Evolutionary conservation across 108 stramenopile species (phyloP).

Genomic region (Stephanodiscus minutulus): DNA sequence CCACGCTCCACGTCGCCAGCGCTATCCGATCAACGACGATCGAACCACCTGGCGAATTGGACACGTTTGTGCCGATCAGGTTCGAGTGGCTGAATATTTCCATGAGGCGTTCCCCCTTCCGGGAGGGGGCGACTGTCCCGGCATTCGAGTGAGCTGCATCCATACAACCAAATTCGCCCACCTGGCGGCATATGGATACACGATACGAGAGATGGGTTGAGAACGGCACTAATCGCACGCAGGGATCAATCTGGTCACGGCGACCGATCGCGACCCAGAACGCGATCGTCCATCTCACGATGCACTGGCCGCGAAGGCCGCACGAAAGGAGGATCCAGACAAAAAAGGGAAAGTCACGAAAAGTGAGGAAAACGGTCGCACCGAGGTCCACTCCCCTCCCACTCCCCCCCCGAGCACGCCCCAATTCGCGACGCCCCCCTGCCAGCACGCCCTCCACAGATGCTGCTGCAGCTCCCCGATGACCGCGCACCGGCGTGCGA

Average conservation of each 20-base stretch:
- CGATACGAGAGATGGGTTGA: neutral
- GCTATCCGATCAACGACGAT: slow-evolving; percentile 73
- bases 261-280: neutral
- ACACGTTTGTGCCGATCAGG: slow-evolving; percentile 41
- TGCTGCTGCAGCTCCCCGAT: slow-evolving; percentile 88
- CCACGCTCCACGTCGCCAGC: slow-evolving; percentile 80
- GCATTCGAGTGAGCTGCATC: neutral
- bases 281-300: slow-evolving; percentile 26
- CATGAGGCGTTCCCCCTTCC: slow-evolving; percentile 13
- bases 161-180: slow-evolving; percentile 4
- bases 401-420: slow-evolving; percentile 75
- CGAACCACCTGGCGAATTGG: slow-evolving; percentile 55
- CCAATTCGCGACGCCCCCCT: slow-evolving; percentile 82
- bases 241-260: neutral
- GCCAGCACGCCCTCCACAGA: slow-evolving; percentile 75
- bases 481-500: slow-evolving; percentile 72
- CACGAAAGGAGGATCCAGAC: slow-evolving; percentile 42
- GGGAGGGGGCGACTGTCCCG: neutral
- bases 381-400: slow-evolving; percentile 75
- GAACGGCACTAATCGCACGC: neutral
- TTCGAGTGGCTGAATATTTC: slow-evolving; percentile 41
- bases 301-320: no score
- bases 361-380: slow-evolving; percentile 26
- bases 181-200: slow-evolving; percentile 2
- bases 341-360: neutral